Base-by-base conservation (phyloP, 2,329 filamentous ascomycete species). In the Tolypocladium guangdongense region DNA sequence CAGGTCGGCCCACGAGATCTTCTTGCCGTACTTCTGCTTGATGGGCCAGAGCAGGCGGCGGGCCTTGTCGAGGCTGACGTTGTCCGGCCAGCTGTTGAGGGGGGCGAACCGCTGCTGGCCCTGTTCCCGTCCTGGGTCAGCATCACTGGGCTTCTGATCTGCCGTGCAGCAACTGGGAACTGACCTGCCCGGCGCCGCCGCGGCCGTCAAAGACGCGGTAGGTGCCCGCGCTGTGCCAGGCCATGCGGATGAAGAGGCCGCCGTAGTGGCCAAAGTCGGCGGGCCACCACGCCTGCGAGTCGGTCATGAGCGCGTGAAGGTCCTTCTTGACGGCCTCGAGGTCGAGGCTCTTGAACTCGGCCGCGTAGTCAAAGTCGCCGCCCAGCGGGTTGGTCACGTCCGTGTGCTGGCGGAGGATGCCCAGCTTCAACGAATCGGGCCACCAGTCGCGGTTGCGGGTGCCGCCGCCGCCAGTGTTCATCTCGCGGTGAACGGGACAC, bases 11-110 rank as follows among this genome's bases (percentile, higher is more conserved):
- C 87, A 90, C 0, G 87, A 90, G 69, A 90, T 86, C 75, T 87
- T 88, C 76, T 82, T 82, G 67, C 87, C 87, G 60, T 90, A 90
- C 78, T 90, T 90, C 62, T 88, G 86, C 80, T 90, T 90, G 73
- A 90, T 83, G 54, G 87, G 87, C 84, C 86, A 89, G 43, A 90
- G 74, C 53, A 90, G 80, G 58, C 87, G 86, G 54, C 87, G 86
- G 35, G 86, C 87, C 79, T 90, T 90, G 78, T 90, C 87, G 52
- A 90, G 78, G 62, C 76, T 83, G 64, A 82, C 84, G 60, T 90
- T 90, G 72, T 90, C 87, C 43, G 87, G 87, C 87, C 87, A 90
- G 74, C 82, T 68, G 78, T 90, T 90, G 66, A 90, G 81, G 7
- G 87, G 87, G 52, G 87, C 86, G 62, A 90, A 90, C 41, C 87